phyloP scores from a whole-genome alignment of 202 grass and related monocot species.

The Carex sylvatica region DNA sequence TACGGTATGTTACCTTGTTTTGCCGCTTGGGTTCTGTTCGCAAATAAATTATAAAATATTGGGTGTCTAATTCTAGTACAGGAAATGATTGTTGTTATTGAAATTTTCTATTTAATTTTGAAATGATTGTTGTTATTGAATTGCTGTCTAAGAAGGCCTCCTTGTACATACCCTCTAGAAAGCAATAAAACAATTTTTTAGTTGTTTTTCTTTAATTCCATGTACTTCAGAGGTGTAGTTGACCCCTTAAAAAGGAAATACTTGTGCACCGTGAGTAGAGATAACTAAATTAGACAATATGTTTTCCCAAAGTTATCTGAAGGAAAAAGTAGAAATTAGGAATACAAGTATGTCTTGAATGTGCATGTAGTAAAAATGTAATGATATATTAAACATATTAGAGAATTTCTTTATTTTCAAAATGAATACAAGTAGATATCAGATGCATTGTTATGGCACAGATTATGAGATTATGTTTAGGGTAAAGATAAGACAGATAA shows the following conservation, averaged over 20 bases:
- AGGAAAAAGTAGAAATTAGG: neutral
- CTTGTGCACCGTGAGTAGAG: neutral
- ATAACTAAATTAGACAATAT: neutral
- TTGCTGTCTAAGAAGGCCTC: neutral
- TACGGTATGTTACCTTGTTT: neutral
- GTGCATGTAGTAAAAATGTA: neutral
- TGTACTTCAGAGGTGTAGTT: neutral
- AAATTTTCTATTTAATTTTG: neutral
- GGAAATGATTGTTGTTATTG: neutral
- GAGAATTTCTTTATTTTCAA: neutral
- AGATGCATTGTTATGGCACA: neutral
- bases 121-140: too few relatives aligned
- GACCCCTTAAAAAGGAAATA: neutral
- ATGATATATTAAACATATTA: neutral
- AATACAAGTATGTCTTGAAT: neutral
- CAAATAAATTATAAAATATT: neutral
- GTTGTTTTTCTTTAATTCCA: neutral
- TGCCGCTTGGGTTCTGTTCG: neutral
- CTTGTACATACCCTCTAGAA: neutral
- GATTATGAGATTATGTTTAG: neutral
- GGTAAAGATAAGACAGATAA: neutral
- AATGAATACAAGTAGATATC: neutral
- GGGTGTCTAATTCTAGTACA: neutral
- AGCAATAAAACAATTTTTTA: neutral
- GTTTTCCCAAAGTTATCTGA: neutral